phyloP scores from a whole-genome alignment of 2,329 filamentous ascomycete genomes.

The Aspergillus luchuensis region DNA sequence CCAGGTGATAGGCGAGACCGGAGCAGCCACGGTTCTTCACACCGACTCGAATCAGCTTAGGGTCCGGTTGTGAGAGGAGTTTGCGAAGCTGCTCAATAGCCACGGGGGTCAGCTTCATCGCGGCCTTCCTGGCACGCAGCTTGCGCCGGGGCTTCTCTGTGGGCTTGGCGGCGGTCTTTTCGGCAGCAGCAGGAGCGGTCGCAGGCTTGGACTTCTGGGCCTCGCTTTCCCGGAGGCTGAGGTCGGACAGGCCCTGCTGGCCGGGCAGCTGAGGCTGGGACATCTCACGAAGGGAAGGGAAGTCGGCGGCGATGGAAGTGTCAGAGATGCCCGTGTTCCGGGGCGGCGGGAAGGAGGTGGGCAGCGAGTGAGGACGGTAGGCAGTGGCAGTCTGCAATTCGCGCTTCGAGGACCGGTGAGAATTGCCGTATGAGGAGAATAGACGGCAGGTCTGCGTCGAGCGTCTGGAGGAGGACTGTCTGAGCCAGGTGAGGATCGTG shows the following conservation, averaged over 20 bases:
- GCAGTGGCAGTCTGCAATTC: conserved; percentile 67
- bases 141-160: conserved; percentile 63
- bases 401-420: conserved; percentile 52
- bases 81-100: conserved; percentile 77
- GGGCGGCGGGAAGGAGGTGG: conserved; percentile 57
- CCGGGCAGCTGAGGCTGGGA: conserved; percentile 46
- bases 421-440: conserved; percentile 51
- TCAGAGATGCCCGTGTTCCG: conserved; percentile 62
- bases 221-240: conserved; percentile 62
- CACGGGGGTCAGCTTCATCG: conserved; percentile 78
- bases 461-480: conserved; percentile 40
- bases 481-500: conserved; percentile 42
- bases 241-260: conserved; percentile 37
- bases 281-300: conserved; percentile 51
- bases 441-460: conserved; percentile 46
- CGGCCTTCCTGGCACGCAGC: conserved; percentile 81
- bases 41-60: conserved; percentile 90
- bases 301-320: conserved; percentile 60
- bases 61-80: conserved; percentile 80
- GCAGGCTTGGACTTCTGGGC: conserved; percentile 66
- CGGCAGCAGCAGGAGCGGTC: conserved; percentile 32
- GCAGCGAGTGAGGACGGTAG: conserved; percentile 63
- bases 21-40: conserved; percentile 94
- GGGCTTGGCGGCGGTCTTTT: conserved; percentile 39
- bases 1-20: conserved; percentile 86